Evolutionary conservation across 306 rosid genomes (phyloP).

Genomic region (Acacia acuminata): DNA sequence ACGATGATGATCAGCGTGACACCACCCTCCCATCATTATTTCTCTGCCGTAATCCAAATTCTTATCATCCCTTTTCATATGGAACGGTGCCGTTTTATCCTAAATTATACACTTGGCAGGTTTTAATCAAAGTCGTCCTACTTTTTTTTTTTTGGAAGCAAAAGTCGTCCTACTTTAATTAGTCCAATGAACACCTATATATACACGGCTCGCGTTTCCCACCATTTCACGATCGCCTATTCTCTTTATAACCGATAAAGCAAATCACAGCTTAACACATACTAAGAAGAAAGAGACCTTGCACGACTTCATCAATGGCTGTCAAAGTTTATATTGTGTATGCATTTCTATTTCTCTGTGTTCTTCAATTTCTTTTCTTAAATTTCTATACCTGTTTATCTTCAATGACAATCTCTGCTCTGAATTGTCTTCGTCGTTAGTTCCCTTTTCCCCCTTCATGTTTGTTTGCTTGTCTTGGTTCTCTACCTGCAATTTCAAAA

Average conservation of each 20-base stretch:
- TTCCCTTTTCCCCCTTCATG: not conserved
- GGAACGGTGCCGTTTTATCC: conserved; percentile 42
- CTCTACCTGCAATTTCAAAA: conserved; percentile 12
- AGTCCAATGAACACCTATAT: conserved; percentile 38
- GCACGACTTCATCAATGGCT: conserved; percentile 61
- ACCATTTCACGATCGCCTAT: conserved; percentile 23
- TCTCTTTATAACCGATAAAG: not conserved
- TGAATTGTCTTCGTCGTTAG: conserved; percentile 29
- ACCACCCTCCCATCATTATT: conserved; percentile 68
- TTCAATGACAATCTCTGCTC: conserved; percentile 17
- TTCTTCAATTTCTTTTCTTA: not conserved
- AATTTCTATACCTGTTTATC: not conserved
- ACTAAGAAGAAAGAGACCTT: not conserved
- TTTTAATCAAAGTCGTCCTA: not conserved
- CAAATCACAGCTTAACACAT: conserved; percentile 6
- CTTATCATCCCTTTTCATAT: not conserved
- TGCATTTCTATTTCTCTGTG: conserved; percentile 17
- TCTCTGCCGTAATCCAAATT: not conserved
- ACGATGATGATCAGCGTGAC: conserved; percentile 85
- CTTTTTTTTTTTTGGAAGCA: not conserved
- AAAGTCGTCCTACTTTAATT: conserved; percentile 6
- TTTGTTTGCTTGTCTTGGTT: not conserved
- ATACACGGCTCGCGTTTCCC: conserved; percentile 28
- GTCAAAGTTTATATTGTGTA: conserved; percentile 94
- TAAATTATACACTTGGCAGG: not conserved